Percentiles rank a stretch among this genome's conserved stretches.
Evolutionary conservation across 2,329 filamentous ascomycete genomes (phyloP).

Genomic region (Beauveria rudraprayagi): DNA sequence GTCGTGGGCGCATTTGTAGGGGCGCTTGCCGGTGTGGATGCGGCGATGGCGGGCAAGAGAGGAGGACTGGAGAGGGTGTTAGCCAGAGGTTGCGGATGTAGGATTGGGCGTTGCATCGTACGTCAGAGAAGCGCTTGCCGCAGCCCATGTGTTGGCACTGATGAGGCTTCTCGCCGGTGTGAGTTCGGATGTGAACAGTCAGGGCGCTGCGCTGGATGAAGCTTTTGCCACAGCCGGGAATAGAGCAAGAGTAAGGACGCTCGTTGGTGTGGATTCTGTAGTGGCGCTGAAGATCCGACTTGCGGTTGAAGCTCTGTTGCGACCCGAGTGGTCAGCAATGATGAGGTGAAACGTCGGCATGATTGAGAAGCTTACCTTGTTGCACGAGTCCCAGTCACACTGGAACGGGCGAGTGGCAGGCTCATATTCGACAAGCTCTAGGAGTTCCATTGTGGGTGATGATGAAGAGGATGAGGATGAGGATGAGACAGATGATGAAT

Average conservation of each 20-base stretch:
- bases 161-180: constrained; percentile 65
- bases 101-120: constrained; percentile 28
- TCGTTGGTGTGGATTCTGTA: constrained; percentile 67
- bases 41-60: constrained; percentile 57
- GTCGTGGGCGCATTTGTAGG: constrained; percentile 53
- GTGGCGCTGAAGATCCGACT: constrained; percentile 62
- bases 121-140: constrained; percentile 62
- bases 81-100: background rate
- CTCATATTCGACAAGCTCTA: constrained; percentile 58
- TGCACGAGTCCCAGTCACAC: constrained; percentile 55
- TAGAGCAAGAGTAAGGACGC: constrained; percentile 55
- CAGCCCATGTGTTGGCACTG: constrained; percentile 58
- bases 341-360: background rate
- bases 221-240: constrained; percentile 56
- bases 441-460: constrained; percentile 45
- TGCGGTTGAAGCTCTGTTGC: constrained; percentile 60
- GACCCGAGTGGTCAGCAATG: background rate
- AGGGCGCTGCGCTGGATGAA: constrained; percentile 65
- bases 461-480: background rate
- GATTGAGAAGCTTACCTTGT: constrained; percentile 41
- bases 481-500: constrained; percentile 1
- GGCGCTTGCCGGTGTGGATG: constrained; percentile 60
- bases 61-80: constrained; percentile 41
- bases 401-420: constrained; percentile 53
- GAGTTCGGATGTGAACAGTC: constrained; percentile 62